These are phyloP conservation scores for Viola odorata DNA, from an alignment of 345 rosid genomes.

Conservation along the genomic window DNA sequence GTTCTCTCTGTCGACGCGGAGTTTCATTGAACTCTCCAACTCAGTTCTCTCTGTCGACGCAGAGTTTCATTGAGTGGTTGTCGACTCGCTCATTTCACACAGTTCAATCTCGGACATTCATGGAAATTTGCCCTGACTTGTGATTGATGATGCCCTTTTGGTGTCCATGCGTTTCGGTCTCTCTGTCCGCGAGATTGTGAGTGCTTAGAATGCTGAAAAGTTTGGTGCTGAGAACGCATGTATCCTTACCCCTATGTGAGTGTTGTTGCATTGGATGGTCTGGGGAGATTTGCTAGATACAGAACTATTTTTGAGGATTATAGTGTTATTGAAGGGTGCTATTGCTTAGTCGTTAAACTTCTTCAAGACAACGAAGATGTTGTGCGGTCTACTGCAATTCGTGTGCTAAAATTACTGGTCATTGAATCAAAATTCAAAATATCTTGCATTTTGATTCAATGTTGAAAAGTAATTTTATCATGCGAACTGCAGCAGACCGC, in stretches of 20 bases:
- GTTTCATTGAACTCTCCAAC: no score
- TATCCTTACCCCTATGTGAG: constrained; percentile 76
- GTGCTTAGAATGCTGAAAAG: constrained; percentile 59
- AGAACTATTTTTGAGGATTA: constrained; percentile 42
- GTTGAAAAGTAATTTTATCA: constrained; percentile 34
- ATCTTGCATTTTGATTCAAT: neutral
- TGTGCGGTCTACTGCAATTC: constrained; percentile 67
- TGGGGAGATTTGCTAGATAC: constrained; percentile 34
- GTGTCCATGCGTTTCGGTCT: constrained; percentile 54
- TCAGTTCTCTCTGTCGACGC: no score
- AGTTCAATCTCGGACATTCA: constrained; percentile 35
- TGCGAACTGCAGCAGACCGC: constrained; percentile 60
- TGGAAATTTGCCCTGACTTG: neutral
- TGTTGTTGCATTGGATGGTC: constrained; percentile 60
- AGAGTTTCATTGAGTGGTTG: constrained; percentile 28
- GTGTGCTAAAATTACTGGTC: constrained; percentile 34
- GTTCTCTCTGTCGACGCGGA: constrained; percentile 33
- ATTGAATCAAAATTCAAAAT: neutral
- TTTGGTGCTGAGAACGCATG: constrained; percentile 37
- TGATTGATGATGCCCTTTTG: constrained; percentile 45
- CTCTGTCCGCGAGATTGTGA: constrained; percentile 44
- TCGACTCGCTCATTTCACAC: constrained; percentile 46
- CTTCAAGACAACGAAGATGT: constrained; percentile 50
- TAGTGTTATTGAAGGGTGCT: constrained; percentile 55
- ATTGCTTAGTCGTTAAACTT: constrained; percentile 62